phyloP scores from a whole-genome alignment of 2,329 filamentous ascomycete species.

The Septoria linicola region DNA sequence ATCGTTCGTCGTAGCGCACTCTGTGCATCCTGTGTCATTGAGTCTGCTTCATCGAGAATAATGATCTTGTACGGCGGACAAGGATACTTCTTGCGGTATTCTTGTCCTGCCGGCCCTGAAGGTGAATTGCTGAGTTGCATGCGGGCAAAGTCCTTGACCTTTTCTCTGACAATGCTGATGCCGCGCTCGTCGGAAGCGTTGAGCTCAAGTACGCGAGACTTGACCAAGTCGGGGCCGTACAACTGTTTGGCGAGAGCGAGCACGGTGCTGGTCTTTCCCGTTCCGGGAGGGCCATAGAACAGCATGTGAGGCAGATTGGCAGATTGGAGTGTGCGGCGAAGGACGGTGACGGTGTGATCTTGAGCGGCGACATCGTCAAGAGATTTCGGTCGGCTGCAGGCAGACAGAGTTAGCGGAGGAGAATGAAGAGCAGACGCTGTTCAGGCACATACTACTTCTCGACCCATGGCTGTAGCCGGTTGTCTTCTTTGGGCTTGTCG shows the following conservation, averaged over 20 bases:
- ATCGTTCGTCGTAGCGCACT: constrained; percentile 89
- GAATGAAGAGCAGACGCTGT: no score
- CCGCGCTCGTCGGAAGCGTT: constrained; percentile 99
- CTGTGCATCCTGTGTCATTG: constrained; percentile 98
- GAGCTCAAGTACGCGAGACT: constrained; percentile 92
- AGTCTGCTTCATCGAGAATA: constrained; percentile 95
- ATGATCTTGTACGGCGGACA: constrained; percentile 99
- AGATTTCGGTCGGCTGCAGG: constrained; percentile 78
- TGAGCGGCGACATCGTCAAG: constrained; percentile 94
- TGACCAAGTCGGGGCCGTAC: constrained; percentile 91
- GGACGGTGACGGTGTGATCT: constrained; percentile 92
- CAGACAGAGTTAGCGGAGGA: no score
- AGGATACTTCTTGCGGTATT: constrained; percentile 68
- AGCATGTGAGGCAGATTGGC: constrained; percentile 99
- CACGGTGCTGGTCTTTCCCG: constrained; percentile 96
- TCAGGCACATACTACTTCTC: constrained; percentile 46
- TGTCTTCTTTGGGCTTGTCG: constrained; percentile 61
- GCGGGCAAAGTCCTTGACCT: constrained; percentile 96
- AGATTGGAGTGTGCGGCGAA: constrained; percentile 89
- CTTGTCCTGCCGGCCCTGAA: constrained; percentile 57
- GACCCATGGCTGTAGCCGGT: constrained; percentile 85
- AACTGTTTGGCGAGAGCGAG: constrained; percentile 96
- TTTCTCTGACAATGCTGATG: constrained; percentile 93
- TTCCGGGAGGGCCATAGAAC: constrained; percentile 96
- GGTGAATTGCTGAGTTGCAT: constrained; percentile 88